Percentiles rank a stretch among this genome's conserved stretches.
Conservation (phyloP, 176 grass and related monocot genomes). For the Cenchrus purpureus region DNA sequence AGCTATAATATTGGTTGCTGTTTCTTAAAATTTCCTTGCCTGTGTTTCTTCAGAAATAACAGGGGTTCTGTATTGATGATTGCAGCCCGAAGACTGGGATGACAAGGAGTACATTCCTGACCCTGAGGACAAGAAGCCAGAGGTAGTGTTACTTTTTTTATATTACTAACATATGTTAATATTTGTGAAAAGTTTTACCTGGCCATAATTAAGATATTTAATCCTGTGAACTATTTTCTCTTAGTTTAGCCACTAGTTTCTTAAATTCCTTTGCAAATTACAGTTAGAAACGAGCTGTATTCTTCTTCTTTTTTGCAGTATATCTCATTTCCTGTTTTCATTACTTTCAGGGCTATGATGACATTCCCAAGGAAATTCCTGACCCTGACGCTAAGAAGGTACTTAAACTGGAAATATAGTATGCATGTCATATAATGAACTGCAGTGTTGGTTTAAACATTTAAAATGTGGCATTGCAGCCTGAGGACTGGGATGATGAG, state of each 20-base stretch:
- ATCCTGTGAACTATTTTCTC: background rate
- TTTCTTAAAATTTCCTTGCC: background rate
- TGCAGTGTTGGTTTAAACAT: background rate
- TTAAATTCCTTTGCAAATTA: background rate
- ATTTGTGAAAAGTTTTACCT: background rate
- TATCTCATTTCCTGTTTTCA: background rate
- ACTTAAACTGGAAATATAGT: background rate
- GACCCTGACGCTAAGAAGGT: conserved; percentile 86
- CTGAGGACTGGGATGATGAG: conserved; percentile 95
- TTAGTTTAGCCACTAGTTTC: background rate
- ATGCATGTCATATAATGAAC: background rate
- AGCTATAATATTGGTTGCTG: background rate
- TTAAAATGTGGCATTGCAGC: conserved; percentile 48
- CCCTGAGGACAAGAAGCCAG: conserved; percentile 89
- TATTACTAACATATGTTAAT: background rate
- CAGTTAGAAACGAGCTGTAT: background rate
- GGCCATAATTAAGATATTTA: background rate
- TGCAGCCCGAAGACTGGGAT: conserved; percentile 96
- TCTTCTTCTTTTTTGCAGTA: background rate
- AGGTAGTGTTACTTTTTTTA: conserved; percentile 36
- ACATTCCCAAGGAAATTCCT: conserved; percentile 85
- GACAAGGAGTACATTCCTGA: conserved; percentile 95
- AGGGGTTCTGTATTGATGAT: conserved; percentile 7
- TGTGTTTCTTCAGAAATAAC: background rate
- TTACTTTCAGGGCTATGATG: conserved; percentile 77